Base-by-base conservation (phyloP, 1,284 basidiomycete genomes). In the Heterobasidion irregulare region DNA sequence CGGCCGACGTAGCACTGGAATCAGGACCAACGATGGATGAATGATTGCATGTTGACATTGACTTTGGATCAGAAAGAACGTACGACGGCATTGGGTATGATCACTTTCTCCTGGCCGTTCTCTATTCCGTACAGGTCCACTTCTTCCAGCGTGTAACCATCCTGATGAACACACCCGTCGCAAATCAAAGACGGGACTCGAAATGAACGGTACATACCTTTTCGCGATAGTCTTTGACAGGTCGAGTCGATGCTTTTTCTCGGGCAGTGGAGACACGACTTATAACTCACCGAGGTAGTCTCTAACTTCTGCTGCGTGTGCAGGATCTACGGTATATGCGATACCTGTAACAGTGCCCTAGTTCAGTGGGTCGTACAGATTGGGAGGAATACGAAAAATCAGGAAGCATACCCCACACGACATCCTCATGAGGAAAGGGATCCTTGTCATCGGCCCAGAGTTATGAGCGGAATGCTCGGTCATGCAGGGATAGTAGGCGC, bases 241-340 rank as follows among this genome's bases (percentile, higher is more conserved):
- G 18, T 13, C 26, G 53, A 18, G 9, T 46, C 7, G 16, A 12
- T 13, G 41, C 50, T 15, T 53, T 41, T n/a, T 55, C 44, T 16
- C 12, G 36, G 47, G 9, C 49, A 38, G 18, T 34, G 43, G 19
- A 32, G 45, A 54, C 58, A 16, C n/a, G 32, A 46, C 2, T 44
- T 59, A 36, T 44, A 33, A 43, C 70, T 53, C 65, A 88, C 92
- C 92, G 65, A 94, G 71, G 66, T 94, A 92, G 53, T 85, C 85
- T 44, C 86, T 77, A 13, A 93, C 92, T 68, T 92, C 87, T 0
- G 75, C 68, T 51, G 81, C 83, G 61, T 89, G 80, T 34, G 66
- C 73, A 0, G 90, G 86, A 62, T 94, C 88, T 64, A 94, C 92
- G 10, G 87, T 91, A 67, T 89, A 92, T 19, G 86, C 88, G 32